These are phyloP conservation scores for Xylariaceae sp. DNA, from an alignment of 2,329 filamentous ascomycete genomes.

Conservation along the genomic window DNA sequence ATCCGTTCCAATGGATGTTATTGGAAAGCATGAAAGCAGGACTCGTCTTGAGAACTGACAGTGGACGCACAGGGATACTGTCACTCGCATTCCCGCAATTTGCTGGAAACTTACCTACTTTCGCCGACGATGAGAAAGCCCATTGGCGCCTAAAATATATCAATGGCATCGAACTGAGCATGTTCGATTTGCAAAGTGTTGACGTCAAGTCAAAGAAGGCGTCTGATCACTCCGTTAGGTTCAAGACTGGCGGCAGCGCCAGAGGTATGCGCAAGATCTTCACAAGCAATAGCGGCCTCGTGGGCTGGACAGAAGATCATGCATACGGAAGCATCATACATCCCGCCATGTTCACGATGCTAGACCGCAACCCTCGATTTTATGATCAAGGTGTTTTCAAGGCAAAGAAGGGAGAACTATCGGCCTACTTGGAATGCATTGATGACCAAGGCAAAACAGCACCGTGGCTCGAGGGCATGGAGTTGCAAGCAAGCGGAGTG, in stretches of 20 bases:
- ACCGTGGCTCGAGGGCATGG: constrained; percentile 9
- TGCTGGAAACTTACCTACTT: constrained; percentile 3
- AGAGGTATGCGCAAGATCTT: constrained; percentile 6
- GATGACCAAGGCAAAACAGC: constrained; percentile 8
- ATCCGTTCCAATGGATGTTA: constrained; percentile 12
- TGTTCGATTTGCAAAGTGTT: constrained; percentile 12
- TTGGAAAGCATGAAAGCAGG: constrained; percentile 10
- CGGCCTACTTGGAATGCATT: constrained; percentile 5
- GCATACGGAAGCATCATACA: constrained; percentile 9
- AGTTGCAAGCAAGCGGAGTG: constrained; percentile 5
- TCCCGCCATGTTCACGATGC: constrained; percentile 4
- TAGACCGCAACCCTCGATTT: constrained; percentile 8
- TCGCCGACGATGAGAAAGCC: constrained; percentile 5
- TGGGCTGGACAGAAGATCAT: neutral
- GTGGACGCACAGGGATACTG: neutral
- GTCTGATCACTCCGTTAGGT: constrained; percentile 3
- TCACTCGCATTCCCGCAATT: constrained; percentile 10
- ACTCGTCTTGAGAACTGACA: constrained; percentile 2
- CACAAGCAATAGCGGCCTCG: neutral
- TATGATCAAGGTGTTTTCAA: constrained; percentile 12
- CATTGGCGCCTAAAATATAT: constrained; percentile 7
- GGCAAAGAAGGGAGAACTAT: constrained; percentile 2
- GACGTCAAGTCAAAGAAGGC: constrained; percentile 4
- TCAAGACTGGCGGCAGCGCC: neutral
- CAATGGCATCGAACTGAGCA: constrained; percentile 6